Evolutionary conservation across 2,329 filamentous ascomycete species (phyloP), one percentile per base, ranked within the genome.

Genomic region (Hypoxylon sp.): DNA sequence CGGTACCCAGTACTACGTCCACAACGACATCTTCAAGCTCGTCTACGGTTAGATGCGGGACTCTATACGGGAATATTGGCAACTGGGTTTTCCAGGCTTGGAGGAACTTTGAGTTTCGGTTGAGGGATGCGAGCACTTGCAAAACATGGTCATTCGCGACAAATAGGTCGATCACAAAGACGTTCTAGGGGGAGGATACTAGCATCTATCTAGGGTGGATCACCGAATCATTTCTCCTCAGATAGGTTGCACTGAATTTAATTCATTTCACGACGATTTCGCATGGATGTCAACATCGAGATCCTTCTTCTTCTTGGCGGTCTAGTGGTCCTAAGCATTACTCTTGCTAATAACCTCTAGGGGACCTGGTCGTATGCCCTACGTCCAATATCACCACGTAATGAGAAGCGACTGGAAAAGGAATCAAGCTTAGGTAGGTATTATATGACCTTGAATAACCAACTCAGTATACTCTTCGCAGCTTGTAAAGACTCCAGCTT

Each of bases 21-120:
- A 87, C 78, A 97, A 97, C 80, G 93, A 97, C 73, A 77, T 97
- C 71, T 97, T 97, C 86, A 90, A 90, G 76, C 83, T 97, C 57
- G 83, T 96, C 63, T 93, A 89, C 74, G 79, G 74, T 69, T 83
- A 76, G 59, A 57, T 13, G 34, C 25, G n/a, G n/a, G 34, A 44
- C n/a, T 23, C 17, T 6, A 31, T 38, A 9, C 16, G 9, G 13
- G 19, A 9, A 30, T 13, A 17, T 19, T 20, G 8, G 26, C n/a
- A n/a, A n/a, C n/a, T n/a, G n/a, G 29, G 12, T 16, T 23, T 4
- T 5, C 9, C 11, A 7, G 16, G 26, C 27, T 27, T 29, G 11
- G 20, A 30, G 31, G 25, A 36, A 27, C 20, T 2, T 25, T 15
- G 31, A 16, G 32, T 35, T 17, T 25, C 16, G 13, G 40, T 41